Evolutionary conservation across 2,329 filamentous ascomycete genomes (phyloP).

Genomic region (Cladosporium cucumerinum): DNA sequence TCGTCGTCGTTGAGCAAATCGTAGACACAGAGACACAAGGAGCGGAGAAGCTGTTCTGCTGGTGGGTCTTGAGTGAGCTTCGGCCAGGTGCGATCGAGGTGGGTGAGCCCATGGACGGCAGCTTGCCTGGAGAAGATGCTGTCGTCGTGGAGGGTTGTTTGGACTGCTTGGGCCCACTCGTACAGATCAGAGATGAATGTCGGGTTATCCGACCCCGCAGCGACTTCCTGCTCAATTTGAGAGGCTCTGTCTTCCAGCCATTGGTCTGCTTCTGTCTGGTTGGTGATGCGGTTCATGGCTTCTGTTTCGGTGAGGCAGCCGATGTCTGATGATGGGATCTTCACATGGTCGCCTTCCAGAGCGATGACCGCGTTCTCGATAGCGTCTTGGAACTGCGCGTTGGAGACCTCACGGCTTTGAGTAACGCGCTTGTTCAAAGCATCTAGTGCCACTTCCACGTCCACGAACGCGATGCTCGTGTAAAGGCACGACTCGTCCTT

Average conservation of each 20-base stretch:
- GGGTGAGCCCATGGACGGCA: slow-evolving; percentile 25
- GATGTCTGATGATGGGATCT: background rate
- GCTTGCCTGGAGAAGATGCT: slow-evolving; percentile 31
- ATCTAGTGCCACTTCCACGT: background rate
- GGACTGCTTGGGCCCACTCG: slow-evolving; percentile 20
- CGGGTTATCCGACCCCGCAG: background rate
- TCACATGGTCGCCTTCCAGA: slow-evolving; percentile 8
- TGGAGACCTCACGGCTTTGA: background rate
- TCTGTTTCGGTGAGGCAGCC: background rate
- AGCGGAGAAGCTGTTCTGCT: slow-evolving; percentile 20
- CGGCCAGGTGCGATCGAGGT: slow-evolving; percentile 23
- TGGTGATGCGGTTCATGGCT: slow-evolving; percentile 3
- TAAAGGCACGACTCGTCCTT: slow-evolving; percentile 11
- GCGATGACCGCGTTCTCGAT: slow-evolving; percentile 1
- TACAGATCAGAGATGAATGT: background rate
- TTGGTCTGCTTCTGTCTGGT: slow-evolving; percentile 13
- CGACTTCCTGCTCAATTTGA: slow-evolving; percentile 3
- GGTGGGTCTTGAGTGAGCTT: slow-evolving; percentile 2
- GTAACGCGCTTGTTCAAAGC: background rate
- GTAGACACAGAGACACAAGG: slow-evolving; percentile 65
- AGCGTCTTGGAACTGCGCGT: background rate
- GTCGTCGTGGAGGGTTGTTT: slow-evolving; percentile 22
- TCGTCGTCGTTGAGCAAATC: slow-evolving; percentile 85
- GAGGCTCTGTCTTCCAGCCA: slow-evolving; percentile 10
- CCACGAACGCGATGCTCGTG: slow-evolving; percentile 10